phyloP scores from a whole-genome alignment of 495 filamentous ascomycete species.

The Penicillium manginii region DNA sequence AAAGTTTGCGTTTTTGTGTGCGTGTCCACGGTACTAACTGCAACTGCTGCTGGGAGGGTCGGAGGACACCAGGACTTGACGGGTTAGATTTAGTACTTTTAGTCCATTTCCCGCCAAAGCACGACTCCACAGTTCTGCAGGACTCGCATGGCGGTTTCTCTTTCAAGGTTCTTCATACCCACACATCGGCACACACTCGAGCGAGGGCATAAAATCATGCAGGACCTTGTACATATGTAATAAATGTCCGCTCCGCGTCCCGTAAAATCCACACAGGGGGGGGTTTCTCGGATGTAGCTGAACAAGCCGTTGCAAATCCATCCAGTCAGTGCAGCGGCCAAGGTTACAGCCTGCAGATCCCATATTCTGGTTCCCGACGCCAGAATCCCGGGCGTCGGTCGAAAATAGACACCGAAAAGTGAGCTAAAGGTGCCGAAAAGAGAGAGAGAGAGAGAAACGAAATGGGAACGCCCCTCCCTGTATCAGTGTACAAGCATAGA shows the following conservation, averaged over 20 bases:
- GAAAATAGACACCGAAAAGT: not conserved
- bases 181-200: not conserved
- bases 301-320: conserved; percentile 16
- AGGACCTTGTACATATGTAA: not conserved
- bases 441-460: not conserved
- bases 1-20: no score
- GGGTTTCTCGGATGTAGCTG: not conserved
- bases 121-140: conserved; percentile 26
- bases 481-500: conserved; percentile 3
- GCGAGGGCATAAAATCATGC: not conserved
- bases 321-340: conserved; percentile 10
- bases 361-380: not conserved
- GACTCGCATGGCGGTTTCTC: conserved; percentile 8
- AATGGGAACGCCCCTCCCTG: conserved; percentile 7
- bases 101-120: conserved; percentile 1
- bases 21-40: no score
- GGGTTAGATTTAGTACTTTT: conserved; percentile 7
- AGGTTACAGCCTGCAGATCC: conserved; percentile 23
- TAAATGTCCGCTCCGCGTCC: not conserved
- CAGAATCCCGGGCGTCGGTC: not conserved
- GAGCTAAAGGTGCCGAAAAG: no score
- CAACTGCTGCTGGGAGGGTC: no score
- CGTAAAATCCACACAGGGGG: not conserved
- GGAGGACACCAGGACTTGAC: no score
- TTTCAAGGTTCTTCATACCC: not conserved